A percentile compares a stretch with the other conserved stretches of the same genome.
Conservation (phyloP, 1,284 basidiomycete species). For the Marasmius oreades region DNA sequence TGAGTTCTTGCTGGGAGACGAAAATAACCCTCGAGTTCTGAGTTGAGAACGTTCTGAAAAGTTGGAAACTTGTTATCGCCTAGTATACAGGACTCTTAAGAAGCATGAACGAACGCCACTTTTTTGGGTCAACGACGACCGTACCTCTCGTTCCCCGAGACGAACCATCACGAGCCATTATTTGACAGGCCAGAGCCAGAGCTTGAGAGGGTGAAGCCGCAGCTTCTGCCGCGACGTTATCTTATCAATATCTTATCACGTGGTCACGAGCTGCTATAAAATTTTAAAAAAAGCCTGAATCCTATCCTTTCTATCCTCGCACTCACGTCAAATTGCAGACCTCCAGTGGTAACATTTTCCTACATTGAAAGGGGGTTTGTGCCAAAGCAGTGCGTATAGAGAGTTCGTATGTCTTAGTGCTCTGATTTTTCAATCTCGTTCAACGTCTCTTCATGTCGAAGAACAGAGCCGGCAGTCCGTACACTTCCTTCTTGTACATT, state of each 20-base stretch:
- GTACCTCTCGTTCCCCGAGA: no score
- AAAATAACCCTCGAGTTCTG: no score
- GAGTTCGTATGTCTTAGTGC: conserved; percentile 47
- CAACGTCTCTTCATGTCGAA: conserved; percentile 19
- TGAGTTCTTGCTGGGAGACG: no score
- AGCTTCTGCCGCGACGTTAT: no score
- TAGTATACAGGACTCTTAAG: no score
- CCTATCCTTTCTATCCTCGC: conserved; percentile 23
- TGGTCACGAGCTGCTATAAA: background rate
- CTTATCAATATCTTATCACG: conserved; percentile 1
- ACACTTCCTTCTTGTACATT: conserved; percentile 26
- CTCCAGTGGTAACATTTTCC: conserved; percentile 12
- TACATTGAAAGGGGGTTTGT: conserved; percentile 37
- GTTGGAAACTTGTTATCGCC: no score
- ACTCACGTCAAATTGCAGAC: conserved; percentile 40
- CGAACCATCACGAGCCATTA: no score
- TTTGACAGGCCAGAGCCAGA: no score
- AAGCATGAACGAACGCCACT: no score
- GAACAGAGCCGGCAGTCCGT: conserved; percentile 44
- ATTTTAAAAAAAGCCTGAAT: background rate
- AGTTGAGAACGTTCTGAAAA: no score
- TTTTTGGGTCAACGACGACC: no score
- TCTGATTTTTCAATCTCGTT: conserved; percentile 33
- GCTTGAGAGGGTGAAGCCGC: no score
- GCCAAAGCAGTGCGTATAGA: conserved; percentile 51